Evolutionary conservation across 1,284 basidiomycete genomes (phyloP).

Genomic region (Mycena sp.): DNA sequence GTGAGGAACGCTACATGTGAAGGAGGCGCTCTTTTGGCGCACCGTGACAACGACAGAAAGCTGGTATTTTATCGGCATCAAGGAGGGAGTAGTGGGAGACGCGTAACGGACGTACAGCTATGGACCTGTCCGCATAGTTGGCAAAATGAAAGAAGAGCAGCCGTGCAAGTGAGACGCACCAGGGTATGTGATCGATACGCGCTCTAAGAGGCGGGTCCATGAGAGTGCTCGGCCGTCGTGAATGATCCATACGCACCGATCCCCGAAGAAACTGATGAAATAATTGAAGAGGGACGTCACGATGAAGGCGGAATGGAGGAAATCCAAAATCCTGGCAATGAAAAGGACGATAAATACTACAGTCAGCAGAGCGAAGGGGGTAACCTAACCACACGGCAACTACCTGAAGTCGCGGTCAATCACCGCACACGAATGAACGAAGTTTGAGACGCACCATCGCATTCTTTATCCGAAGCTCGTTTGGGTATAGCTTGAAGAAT

Average conservation of each 20-base stretch:
- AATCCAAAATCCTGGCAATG: too few relatives aligned
- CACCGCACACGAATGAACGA: too few relatives aligned
- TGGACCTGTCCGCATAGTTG: constrained; percentile 8
- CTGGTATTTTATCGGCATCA: background rate
- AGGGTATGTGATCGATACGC: constrained; percentile 17
- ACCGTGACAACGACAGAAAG: constrained; percentile 22
- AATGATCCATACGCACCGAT: constrained; percentile 3
- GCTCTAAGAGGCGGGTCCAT: background rate
- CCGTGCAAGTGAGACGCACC: constrained; percentile 4
- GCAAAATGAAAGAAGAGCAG: background rate
- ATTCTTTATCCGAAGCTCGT: constrained; percentile 6
- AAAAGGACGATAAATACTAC: too few relatives aligned
- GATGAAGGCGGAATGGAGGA: constrained; percentile 27
- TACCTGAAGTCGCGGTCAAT: too few relatives aligned
- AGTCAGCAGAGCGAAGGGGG: too few relatives aligned
- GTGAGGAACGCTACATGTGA: background rate
- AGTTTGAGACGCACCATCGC: constrained; percentile 11
- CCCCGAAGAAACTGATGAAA: constrained; percentile 18
- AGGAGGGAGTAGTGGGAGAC: background rate
- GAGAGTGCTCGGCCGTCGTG: background rate
- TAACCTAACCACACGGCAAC: too few relatives aligned
- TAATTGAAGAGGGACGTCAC: constrained; percentile 23
- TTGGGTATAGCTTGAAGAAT: constrained; percentile 28
- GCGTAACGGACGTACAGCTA: constrained; percentile 19
- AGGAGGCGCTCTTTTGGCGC: background rate